A percentile compares a stretch with the other conserved stretches of the same genome.
These are phyloP conservation scores for Calonectria crousiana DNA, from an alignment of 2,329 filamentous ascomycete species.

Conservation along the genomic window DNA sequence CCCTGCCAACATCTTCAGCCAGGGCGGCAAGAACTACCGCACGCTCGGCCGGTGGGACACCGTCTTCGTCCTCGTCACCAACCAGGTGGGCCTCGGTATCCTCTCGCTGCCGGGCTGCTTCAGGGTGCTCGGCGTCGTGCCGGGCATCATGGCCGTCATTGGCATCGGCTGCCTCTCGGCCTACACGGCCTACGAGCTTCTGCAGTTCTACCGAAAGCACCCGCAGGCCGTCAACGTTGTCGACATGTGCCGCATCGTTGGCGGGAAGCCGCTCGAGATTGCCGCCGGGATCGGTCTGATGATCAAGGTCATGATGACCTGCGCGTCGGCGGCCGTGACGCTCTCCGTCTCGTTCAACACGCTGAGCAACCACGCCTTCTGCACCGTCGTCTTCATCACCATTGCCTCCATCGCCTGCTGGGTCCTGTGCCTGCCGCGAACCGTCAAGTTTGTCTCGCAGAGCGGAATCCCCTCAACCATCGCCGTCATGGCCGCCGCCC, in stretches of 20 bases:
- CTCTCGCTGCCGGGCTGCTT: conserved; percentile 80
- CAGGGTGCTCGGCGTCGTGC: conserved; percentile 73
- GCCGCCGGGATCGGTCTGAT: conserved; percentile 70
- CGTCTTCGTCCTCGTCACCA: conserved; percentile 45
- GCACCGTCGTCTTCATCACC: conserved; percentile 74
- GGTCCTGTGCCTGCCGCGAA: conserved; percentile 72
- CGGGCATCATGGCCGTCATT: conserved; percentile 75
- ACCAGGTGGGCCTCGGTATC: conserved; percentile 48
- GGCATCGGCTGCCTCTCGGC: conserved; percentile 75
- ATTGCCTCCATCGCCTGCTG: conserved; percentile 71
- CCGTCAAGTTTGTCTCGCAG: conserved; percentile 59
- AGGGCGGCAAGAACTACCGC: conserved; percentile 46
- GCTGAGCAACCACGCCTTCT: conserved; percentile 69
- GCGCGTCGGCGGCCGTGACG: conserved; percentile 73
- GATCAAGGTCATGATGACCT: conserved; percentile 78
- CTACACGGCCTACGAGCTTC: conserved; percentile 59
- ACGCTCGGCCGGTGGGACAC: conserved; percentile 43
- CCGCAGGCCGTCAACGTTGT: conserved; percentile 78
- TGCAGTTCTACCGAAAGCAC: conserved; percentile 76
- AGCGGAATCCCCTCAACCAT: conserved; percentile 44
- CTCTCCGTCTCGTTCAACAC: conserved; percentile 76
- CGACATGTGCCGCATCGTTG: conserved; percentile 72
- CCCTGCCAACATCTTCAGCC: conserved; percentile 42
- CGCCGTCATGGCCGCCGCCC: conserved; percentile 42
- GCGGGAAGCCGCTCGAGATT: conserved; percentile 36